phyloP scores from a whole-genome alignment of 2,329 filamentous ascomycete genomes.

The Penicillium sp. region DNA sequence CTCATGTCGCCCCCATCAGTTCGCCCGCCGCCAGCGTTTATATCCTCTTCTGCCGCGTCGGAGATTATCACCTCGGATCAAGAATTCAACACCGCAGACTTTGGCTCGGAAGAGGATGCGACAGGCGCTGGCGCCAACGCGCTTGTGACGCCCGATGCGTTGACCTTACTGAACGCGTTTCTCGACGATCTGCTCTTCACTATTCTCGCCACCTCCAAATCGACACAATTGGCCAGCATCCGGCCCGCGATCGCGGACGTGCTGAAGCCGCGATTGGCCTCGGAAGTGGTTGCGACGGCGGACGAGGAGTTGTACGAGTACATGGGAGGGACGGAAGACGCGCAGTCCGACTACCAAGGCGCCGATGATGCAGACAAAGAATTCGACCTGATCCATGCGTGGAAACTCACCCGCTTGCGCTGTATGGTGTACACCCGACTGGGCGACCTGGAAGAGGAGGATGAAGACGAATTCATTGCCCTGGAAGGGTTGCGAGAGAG shows the following conservation, averaged over 20 bases:
- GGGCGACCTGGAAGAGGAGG: slow-evolving; percentile 95
- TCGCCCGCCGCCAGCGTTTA: slow-evolving; percentile 76
- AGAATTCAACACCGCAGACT: slow-evolving; percentile 64
- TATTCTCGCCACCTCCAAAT: slow-evolving; percentile 72
- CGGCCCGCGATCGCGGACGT: slow-evolving; percentile 80
- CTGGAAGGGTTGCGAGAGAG: slow-evolving; percentile 64
- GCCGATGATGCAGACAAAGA: slow-evolving; percentile 49
- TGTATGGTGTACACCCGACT: slow-evolving; percentile 98
- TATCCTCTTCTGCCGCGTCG: slow-evolving; percentile 79
- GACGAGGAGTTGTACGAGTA: slow-evolving; percentile 86
- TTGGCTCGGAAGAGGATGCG: slow-evolving; percentile 63
- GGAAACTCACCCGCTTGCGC: slow-evolving; percentile 85
- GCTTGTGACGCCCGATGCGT: slow-evolving; percentile 64
- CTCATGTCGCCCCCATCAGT: slow-evolving; percentile 63
- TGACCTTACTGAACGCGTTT: slow-evolving; percentile 81
- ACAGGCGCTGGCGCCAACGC: slow-evolving; percentile 63
- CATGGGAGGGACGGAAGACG: slow-evolving; percentile 70
- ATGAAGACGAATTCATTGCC: slow-evolving; percentile 83
- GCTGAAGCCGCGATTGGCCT: slow-evolving; percentile 81
- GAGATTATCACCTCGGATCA: slow-evolving; percentile 88
- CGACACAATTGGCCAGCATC: slow-evolving; percentile 67
- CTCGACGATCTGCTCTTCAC: slow-evolving; percentile 90
- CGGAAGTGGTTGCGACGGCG: slow-evolving; percentile 72
- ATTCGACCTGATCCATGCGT: slow-evolving; percentile 88
- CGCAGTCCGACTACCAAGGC: slow-evolving; percentile 58